Evolutionary conservation across 805 yeast genomes (phyloP).

Genomic region (Wickerhamomyces sydowiorum): DNA sequence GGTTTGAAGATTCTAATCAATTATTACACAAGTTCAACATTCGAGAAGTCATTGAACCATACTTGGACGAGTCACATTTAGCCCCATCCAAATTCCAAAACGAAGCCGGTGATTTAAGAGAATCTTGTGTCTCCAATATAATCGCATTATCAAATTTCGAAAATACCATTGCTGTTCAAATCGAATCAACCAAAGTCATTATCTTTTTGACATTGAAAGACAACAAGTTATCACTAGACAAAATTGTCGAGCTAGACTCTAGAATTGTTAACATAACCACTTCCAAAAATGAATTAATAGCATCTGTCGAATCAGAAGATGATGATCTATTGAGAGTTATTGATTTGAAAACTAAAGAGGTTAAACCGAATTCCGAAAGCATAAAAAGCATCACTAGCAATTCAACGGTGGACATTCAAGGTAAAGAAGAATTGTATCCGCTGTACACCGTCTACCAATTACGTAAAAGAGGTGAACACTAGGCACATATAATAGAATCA

Average conservation of each 20-base stretch:
- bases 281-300: slow-evolving; percentile 28
- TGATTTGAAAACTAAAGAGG: slow-evolving; percentile 24
- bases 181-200: slow-evolving; percentile 46
- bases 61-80: slow-evolving; percentile 49
- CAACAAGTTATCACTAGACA: slow-evolving; percentile 19
- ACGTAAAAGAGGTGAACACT: slow-evolving; percentile 64
- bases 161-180: slow-evolving; percentile 35
- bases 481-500: slow-evolving; percentile 5
- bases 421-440: slow-evolving; percentile 30
- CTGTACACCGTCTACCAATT: slow-evolving; percentile 46
- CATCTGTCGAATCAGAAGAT: slow-evolving; percentile 28
- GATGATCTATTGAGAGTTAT: slow-evolving; percentile 9
- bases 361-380: slow-evolving; percentile 23
- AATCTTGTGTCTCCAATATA: slow-evolving; percentile 46
- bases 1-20: slow-evolving; percentile 47
- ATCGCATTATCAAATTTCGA: slow-evolving; percentile 23
- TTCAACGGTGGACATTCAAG: slow-evolving; percentile 15
- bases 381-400: slow-evolving; percentile 19
- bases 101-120: slow-evolving; percentile 40
- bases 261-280: slow-evolving; percentile 26
- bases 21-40: slow-evolving; percentile 46
- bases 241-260: slow-evolving; percentile 24
- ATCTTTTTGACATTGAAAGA: slow-evolving; percentile 23
- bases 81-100: slow-evolving; percentile 63
- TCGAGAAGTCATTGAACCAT: slow-evolving; percentile 33